Evolutionary conservation across 345 rosid genomes (phyloP).

Genomic region (Camelina hispida): DNA sequence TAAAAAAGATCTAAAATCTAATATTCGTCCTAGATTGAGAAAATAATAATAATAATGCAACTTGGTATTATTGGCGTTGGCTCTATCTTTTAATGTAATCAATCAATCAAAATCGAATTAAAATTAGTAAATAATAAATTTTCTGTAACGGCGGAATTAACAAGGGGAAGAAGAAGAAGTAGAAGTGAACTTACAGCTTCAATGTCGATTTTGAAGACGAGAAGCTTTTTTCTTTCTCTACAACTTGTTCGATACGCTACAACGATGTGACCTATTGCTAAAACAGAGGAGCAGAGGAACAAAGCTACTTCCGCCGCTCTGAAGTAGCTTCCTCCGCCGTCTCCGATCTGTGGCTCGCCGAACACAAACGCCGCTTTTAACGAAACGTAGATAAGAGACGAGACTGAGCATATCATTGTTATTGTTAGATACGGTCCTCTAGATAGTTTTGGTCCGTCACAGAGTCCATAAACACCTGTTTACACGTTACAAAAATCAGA

Average conservation of each 20-base stretch:
- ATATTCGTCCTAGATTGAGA: constrained; percentile 17
- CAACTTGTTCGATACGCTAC: constrained; percentile 90
- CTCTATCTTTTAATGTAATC: constrained; percentile 41
- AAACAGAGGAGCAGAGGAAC: constrained; percentile 61
- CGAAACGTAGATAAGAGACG: constrained; percentile 71
- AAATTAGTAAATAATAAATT: constrained; percentile 10
- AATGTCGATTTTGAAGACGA: constrained; percentile 91
- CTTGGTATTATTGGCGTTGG: constrained; percentile 32
- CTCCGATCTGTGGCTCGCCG: constrained; percentile 44
- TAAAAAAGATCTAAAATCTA: constrained; percentile 12
- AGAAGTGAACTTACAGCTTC: constrained; percentile 83
- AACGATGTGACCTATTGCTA: constrained; percentile 75
- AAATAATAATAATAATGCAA: constrained; percentile 12
- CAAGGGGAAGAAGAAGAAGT: neutral
- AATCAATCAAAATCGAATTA: constrained; percentile 15
- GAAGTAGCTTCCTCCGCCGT: constrained; percentile 46
- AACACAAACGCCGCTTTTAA: constrained; percentile 80
- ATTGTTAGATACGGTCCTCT: constrained; percentile 82
- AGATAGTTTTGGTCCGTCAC: constrained; percentile 79
- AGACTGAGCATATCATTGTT: constrained; percentile 70
- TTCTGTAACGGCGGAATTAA: constrained; percentile 23
- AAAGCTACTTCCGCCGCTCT: constrained; percentile 70
- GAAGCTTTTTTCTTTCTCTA: constrained; percentile 86
- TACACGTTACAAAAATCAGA: neutral
- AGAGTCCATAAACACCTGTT: constrained; percentile 81